These are phyloP conservation scores for Gossypium ekmanianum DNA, from an alignment of 345 rosid species.

Conservation along the genomic window DNA sequence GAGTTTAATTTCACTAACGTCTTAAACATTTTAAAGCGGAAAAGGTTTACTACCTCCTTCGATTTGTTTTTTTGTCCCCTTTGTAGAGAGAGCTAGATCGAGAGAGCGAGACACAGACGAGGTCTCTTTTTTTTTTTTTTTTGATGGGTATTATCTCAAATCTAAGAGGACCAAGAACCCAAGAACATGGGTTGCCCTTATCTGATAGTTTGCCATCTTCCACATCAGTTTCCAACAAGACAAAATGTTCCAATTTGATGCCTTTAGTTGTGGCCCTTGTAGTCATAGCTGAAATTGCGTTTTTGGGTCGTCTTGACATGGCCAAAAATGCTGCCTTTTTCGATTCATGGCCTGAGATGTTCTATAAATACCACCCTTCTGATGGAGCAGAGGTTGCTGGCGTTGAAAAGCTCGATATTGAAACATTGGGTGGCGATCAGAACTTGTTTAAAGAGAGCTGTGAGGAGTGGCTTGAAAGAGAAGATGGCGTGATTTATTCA, in stretches of 20 bases:
- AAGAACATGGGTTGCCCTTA: slow-evolving; percentile 28
- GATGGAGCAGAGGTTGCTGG: slow-evolving; percentile 11
- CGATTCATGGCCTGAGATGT: slow-evolving; percentile 69
- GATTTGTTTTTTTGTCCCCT: slow-evolving; percentile 2
- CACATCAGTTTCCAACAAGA: slow-evolving; percentile 32
- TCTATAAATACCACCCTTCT: slow-evolving; percentile 30
- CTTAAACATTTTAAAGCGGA: not conserved
- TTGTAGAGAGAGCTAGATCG: not conserved
- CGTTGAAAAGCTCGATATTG: slow-evolving; percentile 11
- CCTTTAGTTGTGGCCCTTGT: slow-evolving; percentile 65
- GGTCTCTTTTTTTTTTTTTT: slow-evolving; percentile 7
- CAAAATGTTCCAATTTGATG: slow-evolving; percentile 56
- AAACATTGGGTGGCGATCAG: slow-evolving; percentile 7
- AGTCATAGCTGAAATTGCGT: slow-evolving; percentile 66
- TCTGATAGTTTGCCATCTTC: slow-evolving; percentile 33
- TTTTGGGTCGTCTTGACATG: slow-evolving; percentile 79
- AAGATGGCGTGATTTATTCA: slow-evolving; percentile 56
- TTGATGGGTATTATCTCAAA: slow-evolving; percentile 53
- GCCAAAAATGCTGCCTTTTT: slow-evolving; percentile 53
- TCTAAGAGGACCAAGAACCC: slow-evolving; percentile 51
- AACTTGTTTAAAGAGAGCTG: slow-evolving; percentile 41
- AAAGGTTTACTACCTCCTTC: not conserved
- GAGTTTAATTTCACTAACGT: not conserved
- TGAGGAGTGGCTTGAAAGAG: slow-evolving; percentile 72
- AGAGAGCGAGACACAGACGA: not conserved